phyloP scores from a whole-genome alignment of 768 basidiomycete genomes.

The Mycena venus region DNA sequence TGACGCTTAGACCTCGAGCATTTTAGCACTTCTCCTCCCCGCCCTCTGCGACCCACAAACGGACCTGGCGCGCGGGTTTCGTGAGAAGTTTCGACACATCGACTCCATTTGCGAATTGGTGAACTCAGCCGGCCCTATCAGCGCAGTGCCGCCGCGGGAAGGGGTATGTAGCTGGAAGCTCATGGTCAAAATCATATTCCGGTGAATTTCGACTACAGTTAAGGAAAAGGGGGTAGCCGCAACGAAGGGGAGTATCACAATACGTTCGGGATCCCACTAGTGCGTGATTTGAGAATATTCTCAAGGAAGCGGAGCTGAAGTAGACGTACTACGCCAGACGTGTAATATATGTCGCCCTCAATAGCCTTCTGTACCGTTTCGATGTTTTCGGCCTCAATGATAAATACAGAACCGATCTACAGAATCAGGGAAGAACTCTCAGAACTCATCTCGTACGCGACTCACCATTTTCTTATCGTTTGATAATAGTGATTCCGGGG shows the following conservation, averaged over 20 bases:
- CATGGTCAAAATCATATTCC: no score
- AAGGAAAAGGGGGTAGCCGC: constrained; percentile 32
- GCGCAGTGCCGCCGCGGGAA: no score
- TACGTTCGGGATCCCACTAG: constrained; percentile 33
- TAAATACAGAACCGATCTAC: constrained; percentile 54
- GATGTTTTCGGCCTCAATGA: constrained; percentile 56
- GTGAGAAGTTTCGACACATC: no score
- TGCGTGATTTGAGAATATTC: not conserved
- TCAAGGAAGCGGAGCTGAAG: not conserved
- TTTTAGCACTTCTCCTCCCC: no score
- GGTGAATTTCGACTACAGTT: not conserved
- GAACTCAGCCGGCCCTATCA: no score
- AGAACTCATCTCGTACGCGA: not conserved
- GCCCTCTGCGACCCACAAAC: no score
- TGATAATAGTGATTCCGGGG: constrained; percentile 49
- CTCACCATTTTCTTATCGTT: constrained; percentile 56
- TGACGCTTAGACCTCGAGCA: no score
- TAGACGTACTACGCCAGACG: constrained; percentile 32
- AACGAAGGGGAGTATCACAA: constrained; percentile 32
- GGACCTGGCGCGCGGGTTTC: no score
- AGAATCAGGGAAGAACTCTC: not conserved
- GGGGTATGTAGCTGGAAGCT: no score
- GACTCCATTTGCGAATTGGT: no score
- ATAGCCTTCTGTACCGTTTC: constrained; percentile 42
- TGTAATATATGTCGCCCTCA: constrained; percentile 36